phyloP scores from a whole-genome alignment of 1,284 basidiomycete species.

The Anthracocystis panici-leucophaei region DNA sequence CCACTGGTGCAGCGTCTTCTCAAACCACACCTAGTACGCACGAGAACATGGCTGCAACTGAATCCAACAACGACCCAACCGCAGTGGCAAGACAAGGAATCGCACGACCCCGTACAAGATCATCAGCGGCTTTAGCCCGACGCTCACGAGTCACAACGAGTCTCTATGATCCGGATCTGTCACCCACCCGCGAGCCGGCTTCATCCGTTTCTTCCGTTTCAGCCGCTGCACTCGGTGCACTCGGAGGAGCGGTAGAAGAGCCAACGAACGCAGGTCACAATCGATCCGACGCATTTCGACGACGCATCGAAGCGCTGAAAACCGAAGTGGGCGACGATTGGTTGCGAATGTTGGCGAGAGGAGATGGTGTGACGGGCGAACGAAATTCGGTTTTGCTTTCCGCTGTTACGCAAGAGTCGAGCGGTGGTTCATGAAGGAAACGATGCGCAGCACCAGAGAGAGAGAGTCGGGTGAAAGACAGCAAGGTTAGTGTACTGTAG shows the following conservation, averaged over 20 bases:
- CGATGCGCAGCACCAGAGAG: too few relatives aligned
- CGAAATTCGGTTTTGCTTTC: conserved; percentile 3
- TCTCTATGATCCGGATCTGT: conserved; percentile 43
- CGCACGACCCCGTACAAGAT: conserved; percentile 25
- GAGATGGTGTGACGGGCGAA: conserved; percentile 18
- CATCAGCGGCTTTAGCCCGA: conserved; percentile 25
- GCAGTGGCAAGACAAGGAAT: conserved; percentile 23
- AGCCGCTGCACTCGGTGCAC: background rate
- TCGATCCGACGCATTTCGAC: conserved; percentile 38
- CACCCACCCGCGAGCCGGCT: background rate
- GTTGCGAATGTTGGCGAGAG: conserved; percentile 54
- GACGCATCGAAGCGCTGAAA: conserved; percentile 64
- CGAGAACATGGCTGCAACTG: background rate
- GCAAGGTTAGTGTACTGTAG: background rate
- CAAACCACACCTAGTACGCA: background rate
- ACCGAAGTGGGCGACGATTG: conserved; percentile 67
- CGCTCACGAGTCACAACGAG: conserved; percentile 35
- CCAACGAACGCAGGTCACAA: background rate
- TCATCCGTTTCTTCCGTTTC: background rate
- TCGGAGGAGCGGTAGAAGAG: conserved; percentile 2
- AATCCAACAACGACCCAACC: background rate
- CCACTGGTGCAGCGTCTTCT: background rate
- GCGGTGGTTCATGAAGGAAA: too few relatives aligned
- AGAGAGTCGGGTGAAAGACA: background rate
- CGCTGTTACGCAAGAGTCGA: background rate